A percentile compares a stretch with the other conserved stretches of the same genome.
phyloP scores from a whole-genome alignment of 1,284 basidiomycete species.

The Ganoderma leucocontextum region DNA sequence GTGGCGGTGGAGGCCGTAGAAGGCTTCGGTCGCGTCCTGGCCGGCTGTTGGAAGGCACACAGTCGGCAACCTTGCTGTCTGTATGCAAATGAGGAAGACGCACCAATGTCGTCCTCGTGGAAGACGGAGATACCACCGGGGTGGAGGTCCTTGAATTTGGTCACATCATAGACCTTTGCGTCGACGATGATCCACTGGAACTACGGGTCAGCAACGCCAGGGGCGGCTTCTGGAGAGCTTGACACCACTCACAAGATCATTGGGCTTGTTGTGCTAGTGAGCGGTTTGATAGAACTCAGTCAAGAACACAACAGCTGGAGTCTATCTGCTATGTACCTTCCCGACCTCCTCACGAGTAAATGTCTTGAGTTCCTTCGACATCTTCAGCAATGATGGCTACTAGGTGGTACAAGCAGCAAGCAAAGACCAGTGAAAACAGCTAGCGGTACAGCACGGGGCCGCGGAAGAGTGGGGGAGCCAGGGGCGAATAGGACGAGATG shows the following conservation, averaged over 20 bases:
- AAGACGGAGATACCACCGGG: constrained; percentile 87
- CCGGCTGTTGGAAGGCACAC: constrained; percentile 52
- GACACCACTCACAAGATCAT: constrained; percentile 56
- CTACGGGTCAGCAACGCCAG: neutral
- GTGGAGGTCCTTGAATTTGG: constrained; percentile 81
- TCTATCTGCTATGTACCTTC: constrained; percentile 47
- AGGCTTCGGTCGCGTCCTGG: constrained; percentile 86
- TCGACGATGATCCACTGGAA: constrained; percentile 85
- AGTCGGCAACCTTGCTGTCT: constrained; percentile 38
- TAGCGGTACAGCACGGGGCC: neutral
- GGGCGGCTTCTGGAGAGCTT: neutral
- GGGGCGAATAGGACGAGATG: constrained; percentile 3
- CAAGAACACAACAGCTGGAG: neutral
- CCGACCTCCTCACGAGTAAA: constrained; percentile 64
- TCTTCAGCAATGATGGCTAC: constrained; percentile 33
- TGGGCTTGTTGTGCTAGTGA: constrained; percentile 67
- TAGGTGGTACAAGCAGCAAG: neutral
- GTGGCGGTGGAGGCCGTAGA: constrained; percentile 85
- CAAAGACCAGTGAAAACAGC: neutral
- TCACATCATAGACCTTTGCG: constrained; percentile 83
- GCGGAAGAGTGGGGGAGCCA: neutral
- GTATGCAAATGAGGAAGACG: constrained; percentile 31
- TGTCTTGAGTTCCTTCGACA: constrained; percentile 52
- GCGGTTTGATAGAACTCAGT: constrained; percentile 2
- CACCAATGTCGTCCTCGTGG: constrained; percentile 71